phyloP scores from a whole-genome alignment of 2,329 filamentous ascomycete genomes.

The Ophiosphaerella narmari region DNA sequence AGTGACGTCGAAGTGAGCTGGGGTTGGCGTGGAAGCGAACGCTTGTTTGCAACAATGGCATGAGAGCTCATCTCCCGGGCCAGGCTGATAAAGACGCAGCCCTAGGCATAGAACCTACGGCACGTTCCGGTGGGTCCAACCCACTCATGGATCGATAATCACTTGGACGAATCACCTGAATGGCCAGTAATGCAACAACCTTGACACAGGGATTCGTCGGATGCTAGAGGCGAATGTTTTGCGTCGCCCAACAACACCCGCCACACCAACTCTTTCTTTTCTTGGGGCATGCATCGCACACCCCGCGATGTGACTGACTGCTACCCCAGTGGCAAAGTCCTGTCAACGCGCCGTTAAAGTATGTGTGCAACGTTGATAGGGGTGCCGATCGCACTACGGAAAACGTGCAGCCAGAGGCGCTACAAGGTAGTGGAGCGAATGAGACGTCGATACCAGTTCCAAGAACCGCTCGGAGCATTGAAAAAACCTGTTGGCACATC shows the following conservation, averaged over 20 bases:
- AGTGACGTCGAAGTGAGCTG: constrained; percentile 31
- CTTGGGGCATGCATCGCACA: constrained; percentile 11
- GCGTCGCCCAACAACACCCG: constrained; percentile 1
- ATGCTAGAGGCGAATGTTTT: constrained; percentile 5
- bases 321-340: constrained; percentile 21
- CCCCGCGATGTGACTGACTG: background rate
- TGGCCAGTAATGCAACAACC: background rate
- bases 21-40: constrained; percentile 13
- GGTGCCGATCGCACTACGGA: constrained; percentile 23
- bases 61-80: constrained; percentile 33
- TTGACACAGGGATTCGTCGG: background rate
- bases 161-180: background rate
- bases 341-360: constrained; percentile 25
- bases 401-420: constrained; percentile 16
- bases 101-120: constrained; percentile 1
- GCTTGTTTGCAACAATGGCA: constrained; percentile 22
- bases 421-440: constrained; percentile 21
- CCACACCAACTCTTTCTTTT: constrained; percentile 9
- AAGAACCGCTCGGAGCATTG: constrained; percentile 9
- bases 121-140: background rate
- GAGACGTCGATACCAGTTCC: constrained; percentile 8
- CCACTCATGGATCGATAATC: background rate
- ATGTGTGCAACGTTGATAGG: constrained; percentile 29
- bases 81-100: constrained; percentile 13
- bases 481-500: constrained; percentile 11